Evolutionary conservation across 2,329 filamentous ascomycete genomes (phyloP).

Genomic region (Penicillium italicum): DNA sequence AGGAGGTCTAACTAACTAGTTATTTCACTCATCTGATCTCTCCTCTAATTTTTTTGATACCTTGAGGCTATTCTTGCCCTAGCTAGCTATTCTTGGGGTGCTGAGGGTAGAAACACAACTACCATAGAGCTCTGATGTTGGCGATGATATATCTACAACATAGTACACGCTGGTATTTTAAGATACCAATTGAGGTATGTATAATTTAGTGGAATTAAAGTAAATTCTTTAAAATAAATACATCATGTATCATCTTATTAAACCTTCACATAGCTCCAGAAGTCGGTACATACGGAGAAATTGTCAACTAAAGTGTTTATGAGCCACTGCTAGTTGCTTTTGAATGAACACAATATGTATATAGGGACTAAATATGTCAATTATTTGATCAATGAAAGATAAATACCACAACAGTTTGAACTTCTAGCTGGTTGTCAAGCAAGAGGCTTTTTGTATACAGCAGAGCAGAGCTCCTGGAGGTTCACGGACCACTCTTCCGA

Average conservation of each 20-base stretch:
- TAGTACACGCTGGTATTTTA: background rate
- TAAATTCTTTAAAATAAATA: no score
- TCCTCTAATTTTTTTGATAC: background rate
- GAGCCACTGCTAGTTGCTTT: background rate
- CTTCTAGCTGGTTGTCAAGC: background rate
- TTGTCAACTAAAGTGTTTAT: background rate
- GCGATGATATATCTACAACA: background rate
- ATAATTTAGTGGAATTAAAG: no score
- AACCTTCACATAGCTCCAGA: background rate
- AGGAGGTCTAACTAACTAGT: background rate
- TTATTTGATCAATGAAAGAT: background rate
- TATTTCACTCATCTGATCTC: background rate
- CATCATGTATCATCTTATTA: no score
- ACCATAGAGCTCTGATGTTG: background rate
- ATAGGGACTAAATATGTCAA: background rate
- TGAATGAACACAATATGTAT: background rate
- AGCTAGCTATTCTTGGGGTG: background rate
- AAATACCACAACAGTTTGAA: background rate
- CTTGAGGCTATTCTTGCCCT: background rate
- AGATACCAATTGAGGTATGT: background rate
- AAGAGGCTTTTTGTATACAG: no score
- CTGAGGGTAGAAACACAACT: background rate
- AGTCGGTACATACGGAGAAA: background rate
- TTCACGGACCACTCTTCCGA: background rate
- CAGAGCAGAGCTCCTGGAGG: background rate